Percentiles rank a stretch among this genome's conserved stretches.
phyloP scores from a whole-genome alignment of 2,329 filamentous ascomycete genomes.

The Sarocladium kiliense region DNA sequence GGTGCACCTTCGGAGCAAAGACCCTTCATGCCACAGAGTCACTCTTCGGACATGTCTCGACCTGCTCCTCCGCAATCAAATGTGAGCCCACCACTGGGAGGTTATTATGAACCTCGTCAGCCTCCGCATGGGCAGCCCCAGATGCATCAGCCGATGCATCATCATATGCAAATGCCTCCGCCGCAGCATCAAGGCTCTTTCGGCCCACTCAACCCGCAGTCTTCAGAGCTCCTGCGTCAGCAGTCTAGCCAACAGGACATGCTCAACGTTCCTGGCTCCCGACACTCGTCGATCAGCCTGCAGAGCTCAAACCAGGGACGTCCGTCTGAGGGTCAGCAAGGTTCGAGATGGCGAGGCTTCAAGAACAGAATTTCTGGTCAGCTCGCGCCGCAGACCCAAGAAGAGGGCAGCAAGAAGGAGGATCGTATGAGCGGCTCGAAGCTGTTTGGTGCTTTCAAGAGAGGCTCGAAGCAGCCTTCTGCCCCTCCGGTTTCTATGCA shows the following conservation, averaged over 20 bases:
- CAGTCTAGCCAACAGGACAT: constrained; percentile 2
- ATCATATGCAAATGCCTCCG: background rate
- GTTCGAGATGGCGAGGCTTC: constrained; percentile 28
- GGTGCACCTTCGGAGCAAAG: background rate
- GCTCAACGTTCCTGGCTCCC: background rate
- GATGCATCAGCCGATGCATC: background rate
- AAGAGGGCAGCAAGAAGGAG: constrained; percentile 13
- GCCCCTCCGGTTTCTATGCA: background rate
- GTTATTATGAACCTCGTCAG: background rate
- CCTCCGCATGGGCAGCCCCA: background rate
- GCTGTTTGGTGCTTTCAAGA: constrained; percentile 26
- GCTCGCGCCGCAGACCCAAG: constrained; percentile 13
- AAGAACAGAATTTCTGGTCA: constrained; percentile 27
- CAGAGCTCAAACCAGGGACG: constrained; percentile 6
- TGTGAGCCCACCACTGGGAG: background rate
- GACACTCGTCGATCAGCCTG: background rate
- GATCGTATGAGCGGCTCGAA: constrained; percentile 20
- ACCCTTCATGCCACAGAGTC: background rate
- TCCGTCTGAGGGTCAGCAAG: constrained; percentile 14
- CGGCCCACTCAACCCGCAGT: background rate
- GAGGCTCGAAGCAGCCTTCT: constrained; percentile 22
- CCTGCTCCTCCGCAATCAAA: background rate
- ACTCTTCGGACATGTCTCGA: background rate
- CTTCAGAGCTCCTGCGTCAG: background rate
- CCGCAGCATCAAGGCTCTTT: constrained; percentile 2